Evolutionary conservation across 345 rosid genomes (phyloP).

Genomic region (sweet orange (Citrus sinensis)): DVS_A1.0 CM039164.1:18099501-18100000

Average conservation of each 20-base stretch:
- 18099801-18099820: too few relatives aligned
- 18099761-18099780: background rate
- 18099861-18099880: too few relatives aligned
- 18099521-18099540: slow-evolving; percentile 18
- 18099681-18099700: background rate
- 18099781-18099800: background rate
- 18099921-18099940: too few relatives aligned
- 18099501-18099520: slow-evolving; percentile 1
- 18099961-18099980: too few relatives aligned
- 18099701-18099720: slow-evolving; percentile 15
- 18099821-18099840: too few relatives aligned
- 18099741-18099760: slow-evolving; percentile 1
- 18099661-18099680: slow-evolving; percentile 20
- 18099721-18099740: slow-evolving; percentile 7
- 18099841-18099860: too few relatives aligned
- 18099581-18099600: slow-evolving; percentile 20
- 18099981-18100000: too few relatives aligned
- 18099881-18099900: too few relatives aligned
- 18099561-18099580: slow-evolving; percentile 19
- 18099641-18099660: slow-evolving; percentile 14
- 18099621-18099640: slow-evolving; percentile 5
- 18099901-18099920: too few relatives aligned
- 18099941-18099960: too few relatives aligned
- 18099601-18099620: slow-evolving; percentile 5
- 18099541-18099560: slow-evolving; percentile 22